Evolutionary conservation across 306 rosid species (phyloP), one percentile per base, ranked within the genome.

Genomic region (Betula pendula): DNA sequence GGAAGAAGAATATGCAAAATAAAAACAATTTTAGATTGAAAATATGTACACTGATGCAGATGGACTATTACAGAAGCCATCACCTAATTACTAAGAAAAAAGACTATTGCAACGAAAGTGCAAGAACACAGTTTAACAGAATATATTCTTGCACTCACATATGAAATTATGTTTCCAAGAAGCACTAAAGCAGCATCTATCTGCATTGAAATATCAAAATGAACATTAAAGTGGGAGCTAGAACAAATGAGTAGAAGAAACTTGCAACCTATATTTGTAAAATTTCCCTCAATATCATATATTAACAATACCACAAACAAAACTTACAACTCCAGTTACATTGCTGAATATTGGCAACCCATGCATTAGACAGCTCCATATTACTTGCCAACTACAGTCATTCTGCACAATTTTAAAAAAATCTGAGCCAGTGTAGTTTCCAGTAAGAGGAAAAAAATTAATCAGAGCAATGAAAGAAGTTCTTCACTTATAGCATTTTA

Each of bases 341-440:
- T 87, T 88, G 84, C 96, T 90, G 85, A 90, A 90, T 78, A 87
- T 85, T 2, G 97, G 97, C 77, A 94, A 83, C 25, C 89, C 95
- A 67, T 92, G 97, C 78, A 90, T 85, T 82, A 92, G 75, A 76
- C 83, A 80, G 79, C 90, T 88, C 97, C 97, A 92, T 47, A 94
- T 76, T 24, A 82, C 77, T 82, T 90, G 89, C 98, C 98, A 92
- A 74, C 92, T 87, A 78, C 78, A 69, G 76, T 86, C 62, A 65
- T 86, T 77, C 98, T 94, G 92, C 87, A 86, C 74, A 81, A 77
- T 51, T 42, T 75, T 56, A 71, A 81, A 68, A 13, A 15, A 72
- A 42, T 74, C 44, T n/a, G 80, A 85, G 62, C 68, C 81, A 59
- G 16, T 56, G 25, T 56, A 86, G 71, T 77, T 67, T 70, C 42